These are phyloP conservation scores for Arabidopsis thaliana DNA, from an alignment of 345 rosid species.

Conservation along the genomic window TAIR10.1 NC_003075.7:10250001-10250500, in stretches of 20 bases:
- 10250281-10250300: not conserved
- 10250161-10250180: not conserved
- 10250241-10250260: not conserved
- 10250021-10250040: slow-evolving; percentile 39
- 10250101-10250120: slow-evolving; percentile 20
- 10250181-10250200: slow-evolving; percentile 6
- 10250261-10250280: not conserved
- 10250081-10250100: slow-evolving; percentile 3
- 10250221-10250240: not conserved
- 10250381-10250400: too few relatives aligned
- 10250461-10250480: too few relatives aligned
- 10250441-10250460: too few relatives aligned
- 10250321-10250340: too few relatives aligned
- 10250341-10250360: too few relatives aligned
- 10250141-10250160: slow-evolving; percentile 21
- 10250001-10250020: slow-evolving; percentile 29
- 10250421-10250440: too few relatives aligned
- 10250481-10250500: too few relatives aligned
- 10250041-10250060: slow-evolving; percentile 38
- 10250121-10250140: slow-evolving; percentile 31
- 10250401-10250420: too few relatives aligned
- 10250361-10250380: too few relatives aligned
- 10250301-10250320: not conserved
- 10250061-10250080: slow-evolving; percentile 42
- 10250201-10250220: not conserved